Base-by-base conservation (phyloP, 1,284 basidiomycete species). In the Malassezia pachydermatis region DNA sequence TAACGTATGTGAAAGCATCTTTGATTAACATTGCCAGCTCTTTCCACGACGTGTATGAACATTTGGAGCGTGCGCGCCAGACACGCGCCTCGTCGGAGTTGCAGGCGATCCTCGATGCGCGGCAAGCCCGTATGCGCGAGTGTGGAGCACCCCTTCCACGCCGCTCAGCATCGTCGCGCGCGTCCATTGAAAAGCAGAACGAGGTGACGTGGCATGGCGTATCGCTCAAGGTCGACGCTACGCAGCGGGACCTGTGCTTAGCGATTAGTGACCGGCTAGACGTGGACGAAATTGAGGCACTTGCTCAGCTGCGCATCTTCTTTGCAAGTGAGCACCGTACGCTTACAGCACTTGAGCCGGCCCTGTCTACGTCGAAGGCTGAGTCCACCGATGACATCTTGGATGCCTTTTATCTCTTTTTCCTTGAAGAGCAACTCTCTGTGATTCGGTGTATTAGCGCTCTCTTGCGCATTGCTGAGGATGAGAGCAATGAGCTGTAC, bases 301-400 rank as follows among this genome's bases (percentile, higher is more conserved):
- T 84, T 43, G 73, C 82, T 5, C 76, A 86, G 6, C 74, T 88
- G 14, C 80, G 83, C 11, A 82, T 82, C 0, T 88, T 84, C 65
- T 74, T 88, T 14, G 84, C 83, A 66, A 84, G 86, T 65, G 80
- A 84, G 65, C 84, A 83, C 9, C 75, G 84, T 13, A 78, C 81
- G 2, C 41, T 60, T 11, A 41, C 59, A 13, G 42, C 43, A 29
- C 39, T 61, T 9, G 27, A 34, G 43, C 41, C 20, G 13, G 20
- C 14, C 3, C 14, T 17, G 9, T 13, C n/a, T n/a, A n/a, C 34
- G 11, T 20, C 20, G 9, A 30, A 41, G 3, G 11, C 45, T 0
- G 40, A 38, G 28, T 39, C 22, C 10, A 40, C n/a, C 7, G 36
- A 51, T n/a, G 58, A 59, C 11, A 75, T 87, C 34, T 67, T 85